Evolutionary conservation across 768 basidiomycete species (phyloP).

Genomic region (Hygrophoropsis aurantiaca): DNA sequence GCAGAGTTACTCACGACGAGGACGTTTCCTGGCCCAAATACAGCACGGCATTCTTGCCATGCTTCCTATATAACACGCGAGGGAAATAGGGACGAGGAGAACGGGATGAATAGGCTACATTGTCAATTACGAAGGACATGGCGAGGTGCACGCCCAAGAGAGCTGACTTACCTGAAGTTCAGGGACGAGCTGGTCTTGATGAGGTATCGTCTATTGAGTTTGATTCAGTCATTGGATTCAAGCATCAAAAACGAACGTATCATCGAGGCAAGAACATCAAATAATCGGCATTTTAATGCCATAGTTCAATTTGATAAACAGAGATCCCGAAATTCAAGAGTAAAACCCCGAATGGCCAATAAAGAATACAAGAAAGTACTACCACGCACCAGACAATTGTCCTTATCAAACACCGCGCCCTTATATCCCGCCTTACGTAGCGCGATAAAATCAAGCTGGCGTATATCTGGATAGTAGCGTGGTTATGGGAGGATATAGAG

Average conservation of each 20-base stretch:
- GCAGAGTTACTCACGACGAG: slow-evolving; percentile 95
- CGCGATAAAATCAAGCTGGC: slow-evolving; percentile 75
- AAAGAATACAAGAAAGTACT: background rate
- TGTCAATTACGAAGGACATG: too few relatives aligned
- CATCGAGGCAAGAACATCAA: background rate
- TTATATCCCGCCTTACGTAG: slow-evolving; percentile 76
- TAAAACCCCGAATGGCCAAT: background rate
- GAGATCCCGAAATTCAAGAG: too few relatives aligned
- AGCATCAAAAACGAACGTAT: background rate
- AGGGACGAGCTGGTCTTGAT: slow-evolving; percentile 73
- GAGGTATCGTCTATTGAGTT: slow-evolving; percentile 83
- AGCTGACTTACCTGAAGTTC: slow-evolving; percentile 70
- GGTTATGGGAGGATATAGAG: too few relatives aligned
- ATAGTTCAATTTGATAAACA: too few relatives aligned
- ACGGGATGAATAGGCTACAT: background rate
- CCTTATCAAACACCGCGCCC: slow-evolving; percentile 96
- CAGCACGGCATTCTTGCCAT: slow-evolving; percentile 70
- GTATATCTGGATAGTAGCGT: too few relatives aligned
- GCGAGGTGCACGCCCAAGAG: too few relatives aligned
- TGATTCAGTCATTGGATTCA: too few relatives aligned
- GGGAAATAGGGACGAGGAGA: background rate
- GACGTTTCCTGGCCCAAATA: slow-evolving; percentile 78
- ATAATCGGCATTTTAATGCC: too few relatives aligned
- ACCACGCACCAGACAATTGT: slow-evolving; percentile 84
- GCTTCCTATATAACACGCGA: slow-evolving; percentile 47